Conservation (phyloP, 169 alveolate species). For the Cryptosporidium sp. region DNA sequence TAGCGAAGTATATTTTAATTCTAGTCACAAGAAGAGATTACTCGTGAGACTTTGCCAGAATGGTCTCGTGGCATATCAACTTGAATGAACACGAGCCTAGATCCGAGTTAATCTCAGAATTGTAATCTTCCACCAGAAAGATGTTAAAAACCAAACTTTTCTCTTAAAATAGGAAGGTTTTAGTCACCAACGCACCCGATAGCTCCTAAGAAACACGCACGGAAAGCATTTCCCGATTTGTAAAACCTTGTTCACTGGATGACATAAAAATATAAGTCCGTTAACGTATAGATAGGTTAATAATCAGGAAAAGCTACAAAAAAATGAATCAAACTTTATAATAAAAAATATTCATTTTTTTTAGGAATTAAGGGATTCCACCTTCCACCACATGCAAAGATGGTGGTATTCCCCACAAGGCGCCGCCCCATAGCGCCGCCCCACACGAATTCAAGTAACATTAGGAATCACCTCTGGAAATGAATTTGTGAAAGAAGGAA, state of each 20-base stretch:
- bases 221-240: neutral
- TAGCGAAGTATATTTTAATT: too few relatives aligned
- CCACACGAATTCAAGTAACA: neutral
- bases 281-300: too few relatives aligned
- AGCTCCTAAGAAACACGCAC: too few relatives aligned
- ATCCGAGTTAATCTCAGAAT: neutral
- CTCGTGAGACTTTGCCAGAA: neutral
- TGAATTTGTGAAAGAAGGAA: neutral
- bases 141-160: too few relatives aligned
- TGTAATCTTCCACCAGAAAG: neutral
- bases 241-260: neutral
- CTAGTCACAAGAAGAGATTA: too few relatives aligned
- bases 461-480: neutral
- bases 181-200: too few relatives aligned
- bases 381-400: neutral
- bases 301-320: neutral
- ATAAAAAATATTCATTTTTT: too few relatives aligned
- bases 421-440: neutral
- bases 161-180: too few relatives aligned
- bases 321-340: too few relatives aligned
- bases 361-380: too few relatives aligned
- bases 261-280: too few relatives aligned
- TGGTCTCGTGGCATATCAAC: neutral
- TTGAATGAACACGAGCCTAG: neutral
- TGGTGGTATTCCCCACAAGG: neutral